These are phyloP conservation scores for Triticum monococcum DNA, from an alignment of 176 grass and related monocot species.

Conservation along the genomic window DNA sequence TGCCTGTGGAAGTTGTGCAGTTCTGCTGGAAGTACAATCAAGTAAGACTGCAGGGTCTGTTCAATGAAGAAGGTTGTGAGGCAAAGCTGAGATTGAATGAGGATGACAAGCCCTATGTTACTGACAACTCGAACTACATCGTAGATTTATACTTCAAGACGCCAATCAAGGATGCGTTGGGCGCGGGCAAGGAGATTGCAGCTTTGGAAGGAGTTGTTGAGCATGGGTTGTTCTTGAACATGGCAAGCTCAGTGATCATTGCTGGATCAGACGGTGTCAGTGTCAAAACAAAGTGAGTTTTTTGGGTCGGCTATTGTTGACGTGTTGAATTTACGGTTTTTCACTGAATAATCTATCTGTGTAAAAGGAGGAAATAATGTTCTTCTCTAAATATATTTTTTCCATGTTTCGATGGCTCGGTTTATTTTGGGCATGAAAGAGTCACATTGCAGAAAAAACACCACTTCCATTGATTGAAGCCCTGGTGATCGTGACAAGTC, in stretches of 20 bases:
- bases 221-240: conserved; percentile 94
- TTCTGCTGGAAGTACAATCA: conserved; percentile 98
- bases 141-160: conserved; percentile 94
- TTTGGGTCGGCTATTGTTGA: conserved; percentile 5
- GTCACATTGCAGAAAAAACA: neutral
- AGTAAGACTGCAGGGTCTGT: conserved; percentile 72
- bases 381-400: conserved; percentile 39
- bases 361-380: conserved; percentile 32
- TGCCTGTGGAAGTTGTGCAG: conserved; percentile 97
- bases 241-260: conserved; percentile 88
- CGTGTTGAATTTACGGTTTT: conserved; percentile 24
- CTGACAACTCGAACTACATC: conserved; percentile 79
- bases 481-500: neutral
- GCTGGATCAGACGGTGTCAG: conserved; percentile 80
- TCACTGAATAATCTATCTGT: conserved; percentile 28
- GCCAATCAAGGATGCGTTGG: conserved; percentile 80
- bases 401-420: neutral
- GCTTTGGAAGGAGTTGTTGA: conserved; percentile 88
- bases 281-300: conserved; percentile 75
- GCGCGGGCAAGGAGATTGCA: conserved; percentile 75
- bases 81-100: conserved; percentile 76
- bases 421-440: neutral
- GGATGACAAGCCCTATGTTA: conserved; percentile 76
- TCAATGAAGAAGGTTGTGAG: conserved; percentile 73
- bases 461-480: conserved; percentile 11